Conservation (phyloP, 2,329 filamentous ascomycete genomes). For the Akanthomyces dipterigenus region DNA sequence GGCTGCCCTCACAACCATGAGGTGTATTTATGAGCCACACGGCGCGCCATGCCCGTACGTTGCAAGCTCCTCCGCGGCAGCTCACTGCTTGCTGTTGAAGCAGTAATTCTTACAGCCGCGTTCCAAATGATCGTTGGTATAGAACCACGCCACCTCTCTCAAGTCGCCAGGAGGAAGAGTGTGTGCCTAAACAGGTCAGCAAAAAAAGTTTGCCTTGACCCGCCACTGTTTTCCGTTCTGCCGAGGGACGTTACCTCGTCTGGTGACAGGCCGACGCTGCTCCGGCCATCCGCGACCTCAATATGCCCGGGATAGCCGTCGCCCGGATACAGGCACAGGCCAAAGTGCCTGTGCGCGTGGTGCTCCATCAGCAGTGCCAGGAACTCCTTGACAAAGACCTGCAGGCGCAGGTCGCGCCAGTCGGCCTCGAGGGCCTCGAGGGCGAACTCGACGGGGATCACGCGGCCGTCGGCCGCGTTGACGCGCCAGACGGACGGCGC, state of each 20-base stretch:
- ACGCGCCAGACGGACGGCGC: constrained; percentile 3
- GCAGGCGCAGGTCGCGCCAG: neutral
- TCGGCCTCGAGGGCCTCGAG: neutral
- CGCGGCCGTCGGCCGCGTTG: constrained; percentile 1
- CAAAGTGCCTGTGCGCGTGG: neutral
- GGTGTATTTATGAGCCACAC: no score
- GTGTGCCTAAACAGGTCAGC: neutral
- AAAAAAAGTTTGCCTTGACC: no score
- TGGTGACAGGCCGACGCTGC: neutral
- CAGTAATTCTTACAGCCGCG: constrained; percentile 3
- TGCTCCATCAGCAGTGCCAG: neutral
- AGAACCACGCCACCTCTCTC: constrained; percentile 5
- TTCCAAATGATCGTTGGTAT: neutral
- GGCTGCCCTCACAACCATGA: neutral
- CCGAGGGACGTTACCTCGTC: neutral
- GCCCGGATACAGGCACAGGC: constrained; percentile 1
- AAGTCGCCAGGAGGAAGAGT: neutral
- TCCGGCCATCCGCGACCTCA: neutral
- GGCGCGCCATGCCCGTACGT: no score
- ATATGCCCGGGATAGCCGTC: constrained; percentile 4
- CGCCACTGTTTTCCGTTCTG: no score
- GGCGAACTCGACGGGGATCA: constrained; percentile 8
- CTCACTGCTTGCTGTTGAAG: neutral
- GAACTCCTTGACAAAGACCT: constrained; percentile 5
- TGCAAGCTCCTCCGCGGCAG: no score